phyloP scores from a whole-genome alignment of 768 basidiomycete species.

The Tylopilus intermedius region DNA sequence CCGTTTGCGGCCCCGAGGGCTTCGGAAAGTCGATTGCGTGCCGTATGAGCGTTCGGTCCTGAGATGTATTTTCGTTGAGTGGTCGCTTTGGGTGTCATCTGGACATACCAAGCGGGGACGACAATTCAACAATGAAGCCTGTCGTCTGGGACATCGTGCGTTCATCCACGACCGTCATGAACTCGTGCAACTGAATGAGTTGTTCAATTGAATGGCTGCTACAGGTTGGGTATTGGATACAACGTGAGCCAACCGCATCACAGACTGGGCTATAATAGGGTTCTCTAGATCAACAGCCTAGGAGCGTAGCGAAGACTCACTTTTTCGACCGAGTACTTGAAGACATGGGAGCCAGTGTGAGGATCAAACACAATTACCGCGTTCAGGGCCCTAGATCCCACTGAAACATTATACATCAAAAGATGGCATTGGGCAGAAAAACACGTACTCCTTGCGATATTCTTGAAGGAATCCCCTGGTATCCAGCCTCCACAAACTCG shows the following conservation, averaged over 20 bases:
- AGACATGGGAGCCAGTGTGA: conserved; percentile 5
- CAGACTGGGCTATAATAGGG: neutral
- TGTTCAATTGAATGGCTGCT: conserved; percentile 1
- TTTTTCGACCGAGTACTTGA: conserved; percentile 10
- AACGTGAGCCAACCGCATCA: conserved; percentile 2
- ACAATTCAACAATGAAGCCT: conserved; percentile 11
- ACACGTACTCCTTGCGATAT: too few relatives aligned
- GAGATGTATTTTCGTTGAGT: too few relatives aligned
- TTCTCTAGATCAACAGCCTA: neutral
- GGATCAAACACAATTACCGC: conserved; percentile 1
- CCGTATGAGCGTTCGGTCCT: conserved; percentile 1
- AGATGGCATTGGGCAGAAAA: too few relatives aligned
- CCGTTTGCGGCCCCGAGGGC: neutral
- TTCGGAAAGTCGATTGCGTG: conserved; percentile 3
- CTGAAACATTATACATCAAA: too few relatives aligned
- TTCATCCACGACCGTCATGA: conserved; percentile 7
- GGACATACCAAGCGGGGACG: conserved; percentile 2
- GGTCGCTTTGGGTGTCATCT: neutral
- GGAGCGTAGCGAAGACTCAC: neutral
- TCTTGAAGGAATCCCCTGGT: too few relatives aligned
- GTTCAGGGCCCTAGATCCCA: too few relatives aligned
- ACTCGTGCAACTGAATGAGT: conserved; percentile 3
- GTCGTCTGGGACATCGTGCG: conserved; percentile 7
- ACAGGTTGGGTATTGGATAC: conserved; percentile 6
- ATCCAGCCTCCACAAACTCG: too few relatives aligned